These are phyloP conservation scores for Pyrenophora seminiperda DNA, from an alignment of 2,329 filamentous ascomycete genomes.

Conservation along the genomic window DNA sequence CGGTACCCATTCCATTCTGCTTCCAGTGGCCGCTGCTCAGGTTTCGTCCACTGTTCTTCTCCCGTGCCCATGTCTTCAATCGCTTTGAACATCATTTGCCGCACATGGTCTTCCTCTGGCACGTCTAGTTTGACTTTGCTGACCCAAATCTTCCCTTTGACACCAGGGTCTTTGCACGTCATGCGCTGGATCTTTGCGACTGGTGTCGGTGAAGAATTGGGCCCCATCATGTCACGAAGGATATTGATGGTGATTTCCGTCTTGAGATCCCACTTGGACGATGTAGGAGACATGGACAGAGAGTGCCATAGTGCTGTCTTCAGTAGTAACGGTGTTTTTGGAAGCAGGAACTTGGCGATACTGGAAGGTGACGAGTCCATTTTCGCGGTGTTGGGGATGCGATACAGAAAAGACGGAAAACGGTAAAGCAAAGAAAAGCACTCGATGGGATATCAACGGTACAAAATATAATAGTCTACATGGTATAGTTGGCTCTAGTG, in stretches of 20 bases:
- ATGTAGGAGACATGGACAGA: constrained; percentile 70
- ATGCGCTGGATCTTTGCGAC: constrained; percentile 60
- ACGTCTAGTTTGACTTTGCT: constrained; percentile 68
- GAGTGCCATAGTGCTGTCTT: constrained; percentile 67
- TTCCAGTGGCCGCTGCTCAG: constrained; percentile 63
- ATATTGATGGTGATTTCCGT: constrained; percentile 75
- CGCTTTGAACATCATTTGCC: constrained; percentile 63
- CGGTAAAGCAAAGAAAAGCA: no score
- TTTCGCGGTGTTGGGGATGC: constrained; percentile 2
- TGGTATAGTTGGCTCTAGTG: constrained; percentile 2
- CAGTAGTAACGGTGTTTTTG: constrained; percentile 63
- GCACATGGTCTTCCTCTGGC: constrained; percentile 59
- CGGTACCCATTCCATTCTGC: constrained; percentile 80
- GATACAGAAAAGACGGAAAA: neutral
- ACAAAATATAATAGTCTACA: neutral
- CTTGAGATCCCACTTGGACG: constrained; percentile 77
- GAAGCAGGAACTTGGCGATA: constrained; percentile 41
- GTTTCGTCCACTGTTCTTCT: constrained; percentile 44
- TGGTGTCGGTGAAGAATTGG: constrained; percentile 25
- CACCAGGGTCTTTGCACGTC: constrained; percentile 65
- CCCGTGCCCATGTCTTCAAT: constrained; percentile 61
- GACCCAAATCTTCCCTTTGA: constrained; percentile 84
- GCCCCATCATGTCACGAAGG: constrained; percentile 59
- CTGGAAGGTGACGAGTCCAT: constrained; percentile 47
- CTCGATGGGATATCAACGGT: neutral